phyloP scores from a whole-genome alignment of 2,329 filamentous ascomycete genomes.

The Hymenoscyphus salicellus region DNA sequence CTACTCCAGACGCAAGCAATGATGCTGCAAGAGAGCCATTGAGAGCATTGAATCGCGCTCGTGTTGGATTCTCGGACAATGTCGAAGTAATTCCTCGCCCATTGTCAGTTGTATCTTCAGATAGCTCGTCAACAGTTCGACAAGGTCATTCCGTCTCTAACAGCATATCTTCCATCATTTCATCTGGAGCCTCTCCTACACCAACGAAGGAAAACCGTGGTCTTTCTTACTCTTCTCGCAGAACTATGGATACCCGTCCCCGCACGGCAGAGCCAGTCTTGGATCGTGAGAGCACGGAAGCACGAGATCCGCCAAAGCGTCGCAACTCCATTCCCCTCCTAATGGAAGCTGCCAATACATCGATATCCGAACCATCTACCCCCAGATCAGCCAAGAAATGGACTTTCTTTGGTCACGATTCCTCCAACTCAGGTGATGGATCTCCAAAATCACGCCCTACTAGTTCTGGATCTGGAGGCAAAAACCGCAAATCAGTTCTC shows the following conservation, averaged over 20 bases:
- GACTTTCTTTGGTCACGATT: slow-evolving; percentile 35
- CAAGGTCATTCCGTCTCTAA: slow-evolving; percentile 71
- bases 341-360: slow-evolving; percentile 33
- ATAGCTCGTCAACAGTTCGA: slow-evolving; percentile 69
- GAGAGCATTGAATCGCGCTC: slow-evolving; percentile 48
- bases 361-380: slow-evolving; percentile 34
- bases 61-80: slow-evolving; percentile 81
- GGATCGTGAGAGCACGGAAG: slow-evolving; percentile 39
- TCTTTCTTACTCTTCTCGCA: slow-evolving; percentile 39
- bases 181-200: slow-evolving; percentile 50
- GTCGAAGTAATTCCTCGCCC: slow-evolving; percentile 81
- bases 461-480: slow-evolving; percentile 41
- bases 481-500: slow-evolving; percentile 25
- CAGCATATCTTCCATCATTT: slow-evolving; percentile 76
- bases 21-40: slow-evolving; percentile 16
- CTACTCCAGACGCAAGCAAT: slow-evolving; percentile 7
- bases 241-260: slow-evolving; percentile 53
- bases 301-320: slow-evolving; percentile 42
- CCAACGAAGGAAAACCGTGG: slow-evolving; percentile 43
- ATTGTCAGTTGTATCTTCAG: slow-evolving; percentile 78
- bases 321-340: slow-evolving; percentile 60
- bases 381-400: slow-evolving; percentile 36
- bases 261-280: slow-evolving; percentile 71
- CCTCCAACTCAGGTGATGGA: slow-evolving; percentile 35
- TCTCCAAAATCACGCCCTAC: slow-evolving; percentile 49